Evolutionary conservation across 257 asterid genomes (phyloP).

Genomic region (Plantago ovata): DNA sequence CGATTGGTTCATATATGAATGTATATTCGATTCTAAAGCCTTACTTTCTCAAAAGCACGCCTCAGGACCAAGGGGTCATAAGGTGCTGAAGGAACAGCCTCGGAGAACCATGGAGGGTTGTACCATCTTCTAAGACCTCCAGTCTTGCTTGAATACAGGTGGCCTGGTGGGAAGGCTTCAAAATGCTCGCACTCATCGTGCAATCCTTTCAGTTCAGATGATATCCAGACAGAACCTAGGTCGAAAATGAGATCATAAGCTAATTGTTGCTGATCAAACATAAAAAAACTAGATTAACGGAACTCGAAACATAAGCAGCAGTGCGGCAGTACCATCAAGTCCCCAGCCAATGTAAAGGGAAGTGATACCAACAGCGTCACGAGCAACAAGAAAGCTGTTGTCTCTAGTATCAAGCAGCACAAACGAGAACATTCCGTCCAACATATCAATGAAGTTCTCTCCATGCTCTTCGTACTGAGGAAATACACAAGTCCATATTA

Average conservation of each 20-base stretch:
- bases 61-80: slow-evolving; percentile 78
- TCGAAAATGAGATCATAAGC: background rate
- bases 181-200: slow-evolving; percentile 91
- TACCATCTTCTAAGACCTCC: slow-evolving; percentile 79
- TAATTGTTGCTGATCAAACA: background rate
- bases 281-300: no score
- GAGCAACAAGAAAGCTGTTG: slow-evolving; percentile 83
- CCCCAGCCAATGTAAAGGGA: slow-evolving; percentile 97
- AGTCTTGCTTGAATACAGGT: slow-evolving; percentile 78
- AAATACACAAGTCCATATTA: background rate
- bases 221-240: slow-evolving; percentile 89
- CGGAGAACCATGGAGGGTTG: slow-evolving; percentile 89
- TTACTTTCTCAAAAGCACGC: slow-evolving; percentile 82
- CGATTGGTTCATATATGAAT: background rate
- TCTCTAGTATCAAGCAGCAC: slow-evolving; percentile 87
- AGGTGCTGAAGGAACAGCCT: slow-evolving; percentile 77
- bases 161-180: slow-evolving; percentile 91
- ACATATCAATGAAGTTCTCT: slow-evolving; percentile 79
- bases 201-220: slow-evolving; percentile 87
- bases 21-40: slow-evolving; percentile 7
- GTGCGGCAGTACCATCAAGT: slow-evolving; percentile 59
- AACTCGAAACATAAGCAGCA: background rate
- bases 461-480: slow-evolving; percentile 90
- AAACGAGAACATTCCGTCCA: slow-evolving; percentile 96
- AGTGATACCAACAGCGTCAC: slow-evolving; percentile 95